Evolutionary conservation across 345 rosid genomes (phyloP).

Genomic region (Gossypium stocksii): DNA sequence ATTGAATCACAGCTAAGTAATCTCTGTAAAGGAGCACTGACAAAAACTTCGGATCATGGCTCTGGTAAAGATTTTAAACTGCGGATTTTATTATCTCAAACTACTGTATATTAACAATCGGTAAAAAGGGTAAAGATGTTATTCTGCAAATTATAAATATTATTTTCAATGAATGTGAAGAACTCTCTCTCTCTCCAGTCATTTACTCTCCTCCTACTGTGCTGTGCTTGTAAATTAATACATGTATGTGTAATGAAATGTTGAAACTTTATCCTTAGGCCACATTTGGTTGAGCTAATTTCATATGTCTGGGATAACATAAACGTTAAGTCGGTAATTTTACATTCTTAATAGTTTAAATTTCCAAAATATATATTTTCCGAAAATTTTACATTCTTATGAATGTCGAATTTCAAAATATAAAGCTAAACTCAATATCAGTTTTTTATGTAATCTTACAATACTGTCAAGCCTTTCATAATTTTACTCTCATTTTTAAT

Average conservation of each 20-base stretch:
- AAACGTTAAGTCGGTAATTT: too few species aligned
- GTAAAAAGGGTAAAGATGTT: background rate
- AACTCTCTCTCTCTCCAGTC: background rate
- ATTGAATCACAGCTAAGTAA: conserved; percentile 54
- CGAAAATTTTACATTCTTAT: too few species aligned
- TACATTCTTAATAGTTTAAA: too few species aligned
- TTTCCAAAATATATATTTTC: too few species aligned
- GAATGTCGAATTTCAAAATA: too few species aligned
- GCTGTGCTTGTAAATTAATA: background rate
- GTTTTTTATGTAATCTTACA: too few species aligned
- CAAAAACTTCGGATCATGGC: conserved; percentile 28
- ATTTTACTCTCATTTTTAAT: too few species aligned
- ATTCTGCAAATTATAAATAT: background rate
- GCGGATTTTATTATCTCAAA: conserved; percentile 1
- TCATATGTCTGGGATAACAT: too few species aligned
- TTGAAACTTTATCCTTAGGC: background rate
- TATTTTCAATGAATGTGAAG: background rate
- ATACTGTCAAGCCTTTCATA: too few species aligned
- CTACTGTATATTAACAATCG: background rate
- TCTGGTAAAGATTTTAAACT: conserved; percentile 29
- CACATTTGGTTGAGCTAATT: too few species aligned
- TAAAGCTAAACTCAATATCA: too few species aligned
- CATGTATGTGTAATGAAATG: background rate
- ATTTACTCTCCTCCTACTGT: conserved; percentile 2
- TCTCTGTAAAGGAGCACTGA: conserved; percentile 42